These are phyloP conservation scores for Trifolium repens DNA, from an alignment of 306 rosid genomes.

Conservation along the genomic window DNA sequence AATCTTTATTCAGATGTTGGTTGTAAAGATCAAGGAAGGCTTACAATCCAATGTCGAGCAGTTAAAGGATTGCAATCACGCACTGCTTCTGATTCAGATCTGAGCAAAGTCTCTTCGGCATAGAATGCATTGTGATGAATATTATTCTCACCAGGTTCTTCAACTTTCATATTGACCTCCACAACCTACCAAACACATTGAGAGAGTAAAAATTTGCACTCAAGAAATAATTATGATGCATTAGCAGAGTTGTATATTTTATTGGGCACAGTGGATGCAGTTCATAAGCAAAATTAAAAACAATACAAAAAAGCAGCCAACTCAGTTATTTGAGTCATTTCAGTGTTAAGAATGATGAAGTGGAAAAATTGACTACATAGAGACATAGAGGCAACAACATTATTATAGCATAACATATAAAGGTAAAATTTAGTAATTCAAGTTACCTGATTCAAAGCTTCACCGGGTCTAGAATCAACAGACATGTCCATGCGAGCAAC, in stretches of 20 bases:
- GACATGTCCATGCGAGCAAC: constrained; percentile 98
- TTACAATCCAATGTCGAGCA: constrained; percentile 96
- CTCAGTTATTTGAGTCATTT: constrained; percentile 6
- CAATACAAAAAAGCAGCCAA: background rate
- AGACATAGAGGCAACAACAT: background rate
- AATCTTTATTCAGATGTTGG: constrained; percentile 9
- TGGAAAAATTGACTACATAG: constrained; percentile 4
- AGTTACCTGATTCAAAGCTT: constrained; percentile 85
- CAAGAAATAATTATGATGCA: constrained; percentile 7
- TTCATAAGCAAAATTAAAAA: constrained; percentile 16
- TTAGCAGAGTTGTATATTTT: background rate
- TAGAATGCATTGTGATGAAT: constrained; percentile 88
- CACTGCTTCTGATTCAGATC: constrained; percentile 76
- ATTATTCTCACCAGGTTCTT: constrained; percentile 84
- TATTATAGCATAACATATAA: background rate
- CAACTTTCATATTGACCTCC: constrained; percentile 81
- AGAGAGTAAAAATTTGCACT: constrained; percentile 22
- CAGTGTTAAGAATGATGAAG: background rate
- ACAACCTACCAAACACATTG: constrained; percentile 62
- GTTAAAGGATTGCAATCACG: constrained; percentile 82
- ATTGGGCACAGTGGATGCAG: background rate
- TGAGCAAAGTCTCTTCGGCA: constrained; percentile 83
- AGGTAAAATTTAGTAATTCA: constrained; percentile 24
- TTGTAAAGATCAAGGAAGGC: constrained; percentile 39
- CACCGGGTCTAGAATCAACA: constrained; percentile 94